phyloP scores from a whole-genome alignment of 352 stramenopile species.

The Phytophthora idaei region DNA sequence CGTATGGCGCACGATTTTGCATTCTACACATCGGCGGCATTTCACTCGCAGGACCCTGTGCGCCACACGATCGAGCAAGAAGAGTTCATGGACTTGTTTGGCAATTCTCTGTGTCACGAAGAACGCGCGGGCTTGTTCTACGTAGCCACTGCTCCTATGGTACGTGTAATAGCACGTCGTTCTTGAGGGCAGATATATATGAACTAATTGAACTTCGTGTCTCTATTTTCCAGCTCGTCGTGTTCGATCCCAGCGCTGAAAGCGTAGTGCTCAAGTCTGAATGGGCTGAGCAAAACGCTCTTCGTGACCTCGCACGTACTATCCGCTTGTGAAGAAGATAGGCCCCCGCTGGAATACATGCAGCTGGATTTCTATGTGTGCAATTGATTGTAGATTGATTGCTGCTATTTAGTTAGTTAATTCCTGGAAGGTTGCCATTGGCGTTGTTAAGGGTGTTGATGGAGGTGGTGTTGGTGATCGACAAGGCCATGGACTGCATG shows the following conservation, averaged over 20 bases:
- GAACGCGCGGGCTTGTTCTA: conserved; percentile 73
- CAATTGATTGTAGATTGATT: conserved; percentile 19
- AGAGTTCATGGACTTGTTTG: conserved; percentile 71
- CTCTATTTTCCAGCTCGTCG: conserved; percentile 46
- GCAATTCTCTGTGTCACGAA: conserved; percentile 66
- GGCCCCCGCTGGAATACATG: conserved; percentile 2
- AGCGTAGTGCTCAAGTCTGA: conserved; percentile 54
- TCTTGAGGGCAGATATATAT: background rate
- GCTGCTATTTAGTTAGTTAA: conserved; percentile 28
- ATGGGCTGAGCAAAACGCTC: conserved; percentile 66
- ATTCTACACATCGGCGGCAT: conserved; percentile 61
- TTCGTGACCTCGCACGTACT: conserved; percentile 72
- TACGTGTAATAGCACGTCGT: conserved; percentile 30
- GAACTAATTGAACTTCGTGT: conserved; percentile 7
- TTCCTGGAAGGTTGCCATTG: conserved; percentile 20
- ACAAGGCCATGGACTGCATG: conserved; percentile 84
- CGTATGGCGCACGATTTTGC: conserved; percentile 51
- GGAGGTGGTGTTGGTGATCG: conserved; percentile 74
- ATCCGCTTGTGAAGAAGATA: conserved; percentile 53
- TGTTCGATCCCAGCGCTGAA: conserved; percentile 70
- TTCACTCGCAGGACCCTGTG: conserved; percentile 47
- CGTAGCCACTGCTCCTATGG: conserved; percentile 64
- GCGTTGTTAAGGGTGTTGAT: conserved; percentile 68
- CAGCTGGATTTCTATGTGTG: conserved; percentile 25
- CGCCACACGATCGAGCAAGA: conserved; percentile 51